Evolutionary conservation across 805 yeast genomes (phyloP), one percentile per base, ranked within the genome.

Genomic region (Pichia scutulata): DNA sequence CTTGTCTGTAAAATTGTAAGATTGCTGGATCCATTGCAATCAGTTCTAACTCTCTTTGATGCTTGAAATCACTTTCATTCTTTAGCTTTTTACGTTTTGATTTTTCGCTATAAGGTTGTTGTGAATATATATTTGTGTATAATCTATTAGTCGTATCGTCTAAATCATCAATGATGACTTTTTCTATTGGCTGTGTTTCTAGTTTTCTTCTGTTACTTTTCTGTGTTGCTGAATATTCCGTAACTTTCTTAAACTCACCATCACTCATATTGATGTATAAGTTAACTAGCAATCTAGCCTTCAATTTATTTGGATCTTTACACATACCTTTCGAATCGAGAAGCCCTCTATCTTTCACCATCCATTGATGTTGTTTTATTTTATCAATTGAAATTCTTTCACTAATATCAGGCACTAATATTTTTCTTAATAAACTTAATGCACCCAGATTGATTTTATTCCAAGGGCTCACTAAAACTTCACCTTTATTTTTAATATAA

Each of bases 361-460:
- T 73, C 89, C 89, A 84, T 4, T 76, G 76, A 57, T 81, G 85
- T 7, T 62, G 58, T 46, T 71, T 64, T 4, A 82, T 63, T n/a
- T 61, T 67, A 0, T 63, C 65, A 44, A 80, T 51, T 0, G 70
- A 55, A 4, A 71, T 64, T 58, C 89, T 65, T 40, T 69, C 64
- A 1, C 52, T 58, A 1, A 82, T 77, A 28, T 76, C 68, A 0
- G 78, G 73, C 49, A 75, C 77, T 55, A 84, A 57, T 24, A 82
- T 65, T 47, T 77, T 74, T 46, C 83, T 65, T 44, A 84, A 56
- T 16, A 84, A 55, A 14, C 84, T 76, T 28, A 81, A 54, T 2
- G 75, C 76, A 9, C 67, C 68, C 0, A 76, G 65, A 9, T 80
- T 75, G 23, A 83, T 63, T 52, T 67, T 72, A 16, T 70, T 67